Evolutionary conservation across 306 rosid species (phyloP).

Genomic region (Boehmeria nivea): DNA sequence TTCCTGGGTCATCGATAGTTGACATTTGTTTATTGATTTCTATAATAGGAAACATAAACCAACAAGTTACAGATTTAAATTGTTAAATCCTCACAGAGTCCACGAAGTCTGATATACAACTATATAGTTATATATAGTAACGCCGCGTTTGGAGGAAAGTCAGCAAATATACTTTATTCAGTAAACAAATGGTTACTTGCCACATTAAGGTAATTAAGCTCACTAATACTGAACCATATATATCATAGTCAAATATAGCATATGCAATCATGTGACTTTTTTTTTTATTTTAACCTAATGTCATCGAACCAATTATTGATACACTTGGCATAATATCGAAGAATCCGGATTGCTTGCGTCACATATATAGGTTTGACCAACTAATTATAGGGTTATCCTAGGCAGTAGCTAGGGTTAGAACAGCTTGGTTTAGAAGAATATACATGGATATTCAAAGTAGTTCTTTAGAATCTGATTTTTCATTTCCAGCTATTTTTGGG

Average conservation of each 20-base stretch:
- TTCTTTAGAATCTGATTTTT: neutral
- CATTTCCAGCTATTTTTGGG: neutral
- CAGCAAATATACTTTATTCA: neutral
- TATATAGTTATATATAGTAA: neutral
- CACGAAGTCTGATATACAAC: neutral
- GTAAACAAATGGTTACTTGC: conserved; percentile 8
- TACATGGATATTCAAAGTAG: conserved; percentile 6
- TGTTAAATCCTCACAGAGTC: neutral
- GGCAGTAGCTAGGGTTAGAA: too few species aligned
- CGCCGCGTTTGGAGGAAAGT: conserved; percentile 1
- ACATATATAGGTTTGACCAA: neutral
- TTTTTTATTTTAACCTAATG: neutral
- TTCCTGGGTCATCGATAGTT: too few species aligned
- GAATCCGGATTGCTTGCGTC: conserved; percentile 5
- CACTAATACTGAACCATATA: neutral
- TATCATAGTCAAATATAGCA: neutral
- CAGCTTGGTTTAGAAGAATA: conserved; percentile 9
- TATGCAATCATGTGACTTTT: neutral
- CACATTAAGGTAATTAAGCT: neutral
- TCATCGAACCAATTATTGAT: neutral
- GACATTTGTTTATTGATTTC: neutral
- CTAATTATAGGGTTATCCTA: neutral
- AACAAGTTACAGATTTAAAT: neutral
- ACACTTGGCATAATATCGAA: neutral
- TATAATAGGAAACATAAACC: neutral